Evolutionary conservation across 106 monocot genomes (phyloP), one percentile per base, ranked within the genome.

Genomic region (Dendrobium catenatum): DNA sequence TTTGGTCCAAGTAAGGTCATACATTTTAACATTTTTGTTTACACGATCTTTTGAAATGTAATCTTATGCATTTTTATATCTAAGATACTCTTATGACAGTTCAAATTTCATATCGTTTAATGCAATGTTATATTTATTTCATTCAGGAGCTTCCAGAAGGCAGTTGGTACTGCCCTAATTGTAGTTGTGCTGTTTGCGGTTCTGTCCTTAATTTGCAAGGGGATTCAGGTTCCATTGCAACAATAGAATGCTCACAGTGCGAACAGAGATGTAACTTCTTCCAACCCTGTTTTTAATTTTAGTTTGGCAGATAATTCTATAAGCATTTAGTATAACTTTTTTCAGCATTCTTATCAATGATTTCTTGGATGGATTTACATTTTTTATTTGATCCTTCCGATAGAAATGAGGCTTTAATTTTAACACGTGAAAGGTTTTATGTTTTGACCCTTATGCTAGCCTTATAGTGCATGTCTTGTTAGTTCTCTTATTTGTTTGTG

Each of bases 61-160:
- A 13, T 19, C 33, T 29, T 27, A 70, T 10, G 6, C 70, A 11
- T 70, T 70, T 70, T 31, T 31, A 3, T 70, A 37, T 70, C 33
- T 11, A 70, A 70, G 33, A 70, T 70, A 4, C 2, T 70, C 33
- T 26, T 70, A 70, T 33, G 9, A 70, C 6, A 31, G 1, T 33
- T 33, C 18, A 33, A 1, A 31, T 70, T 29, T 70, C 15, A 31
- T 70, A 31, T 70, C 22, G 42, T 42, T 41, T 42, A 42, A 73
- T 73, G 16, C 0, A 51, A 20, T 18, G 70, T 72, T 33, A 37
- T 37, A 37, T 37, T 6, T 46, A 66, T 72, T 82, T 68, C 27
- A 33, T 85, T 68, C 93, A 96, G 96, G 85, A 93, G 17, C 59
- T 96, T 89, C 88, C 93, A 55, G 90, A 96, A 87, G 96, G 88